These are phyloP conservation scores for Magnaporthiopsis incrustans DNA, from an alignment of 2,329 filamentous ascomycete genomes.

Conservation along the genomic window DNA sequence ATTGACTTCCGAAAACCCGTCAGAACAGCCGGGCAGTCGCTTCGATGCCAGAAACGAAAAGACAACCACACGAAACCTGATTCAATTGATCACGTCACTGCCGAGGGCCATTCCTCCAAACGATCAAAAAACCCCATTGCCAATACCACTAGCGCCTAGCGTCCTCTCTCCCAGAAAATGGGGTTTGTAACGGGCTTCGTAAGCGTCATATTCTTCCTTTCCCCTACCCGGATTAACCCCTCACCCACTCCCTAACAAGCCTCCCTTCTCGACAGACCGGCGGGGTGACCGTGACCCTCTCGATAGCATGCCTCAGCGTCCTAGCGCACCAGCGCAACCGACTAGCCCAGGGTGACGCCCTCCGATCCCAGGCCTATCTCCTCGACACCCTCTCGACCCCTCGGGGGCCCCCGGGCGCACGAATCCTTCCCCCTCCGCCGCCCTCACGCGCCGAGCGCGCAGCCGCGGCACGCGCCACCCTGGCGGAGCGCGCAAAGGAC, in stretches of 20 bases:
- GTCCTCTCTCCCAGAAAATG: constrained; percentile 37
- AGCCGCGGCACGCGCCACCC: constrained; percentile 42
- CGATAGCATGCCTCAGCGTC: constrained; percentile 63
- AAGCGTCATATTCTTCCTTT: constrained; percentile 26
- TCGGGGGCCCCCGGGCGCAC: constrained; percentile 30
- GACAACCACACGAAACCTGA: background rate
- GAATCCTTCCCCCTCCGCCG: constrained; percentile 31
- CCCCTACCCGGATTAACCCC: background rate
- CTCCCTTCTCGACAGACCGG: constrained; percentile 47
- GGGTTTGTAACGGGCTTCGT: constrained; percentile 71
- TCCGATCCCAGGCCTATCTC: constrained; percentile 49
- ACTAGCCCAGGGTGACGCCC: constrained; percentile 44
- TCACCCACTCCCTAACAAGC: too few species aligned
- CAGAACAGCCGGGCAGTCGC: background rate
- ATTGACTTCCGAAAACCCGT: background rate
- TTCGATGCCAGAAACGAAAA: background rate
- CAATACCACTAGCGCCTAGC: background rate
- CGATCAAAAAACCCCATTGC: background rate
- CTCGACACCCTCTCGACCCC: constrained; percentile 39
- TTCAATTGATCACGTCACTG: background rate
- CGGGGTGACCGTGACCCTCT: constrained; percentile 68
- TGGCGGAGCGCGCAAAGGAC: constrained; percentile 64
- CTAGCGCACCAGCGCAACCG: constrained; percentile 64
- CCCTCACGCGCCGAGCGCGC: constrained; percentile 42
- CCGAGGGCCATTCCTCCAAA: background rate